Percentiles rank a stretch among this genome's conserved stretches.
Evolutionary conservation across 768 basidiomycete genomes (phyloP).

Genomic region (Amanita pallidorosea): DNA sequence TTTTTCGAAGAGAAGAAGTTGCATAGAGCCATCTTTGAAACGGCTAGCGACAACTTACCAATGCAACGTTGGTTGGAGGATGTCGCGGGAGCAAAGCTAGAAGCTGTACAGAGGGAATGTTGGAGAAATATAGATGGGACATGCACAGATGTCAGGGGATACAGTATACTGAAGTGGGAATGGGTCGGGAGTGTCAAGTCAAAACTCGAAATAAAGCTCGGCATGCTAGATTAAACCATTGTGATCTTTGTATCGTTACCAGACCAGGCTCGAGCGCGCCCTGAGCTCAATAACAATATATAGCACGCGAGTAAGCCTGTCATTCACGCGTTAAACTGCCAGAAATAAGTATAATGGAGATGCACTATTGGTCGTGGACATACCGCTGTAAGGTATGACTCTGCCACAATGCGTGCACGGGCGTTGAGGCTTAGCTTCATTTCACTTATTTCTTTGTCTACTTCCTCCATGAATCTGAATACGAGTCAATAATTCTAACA

Average conservation of each 20-base stretch:
- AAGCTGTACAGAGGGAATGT: conserved; percentile 25
- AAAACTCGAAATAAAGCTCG: conserved; percentile 19
- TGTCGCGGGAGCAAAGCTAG: conserved; percentile 25
- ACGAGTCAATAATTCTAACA: conserved; percentile 2
- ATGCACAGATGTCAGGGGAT: conserved; percentile 28
- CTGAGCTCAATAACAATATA: neutral
- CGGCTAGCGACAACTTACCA: conserved; percentile 25
- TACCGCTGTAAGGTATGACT: conserved; percentile 90
- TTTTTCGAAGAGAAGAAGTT: conserved; percentile 31
- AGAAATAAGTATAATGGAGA: neutral
- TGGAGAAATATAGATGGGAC: conserved; percentile 27
- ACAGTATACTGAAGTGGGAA: conserved; percentile 32
- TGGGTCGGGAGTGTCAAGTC: conserved; percentile 25
- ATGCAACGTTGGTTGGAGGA: conserved; percentile 39
- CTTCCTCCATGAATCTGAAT: conserved; percentile 93
- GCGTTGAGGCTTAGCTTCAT: conserved; percentile 98
- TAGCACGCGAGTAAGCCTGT: neutral
- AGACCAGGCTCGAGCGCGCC: neutral
- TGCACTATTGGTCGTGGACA: conserved; percentile 17
- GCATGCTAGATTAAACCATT: neutral
- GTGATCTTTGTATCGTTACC: neutral
- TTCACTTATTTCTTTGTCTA: conserved; percentile 98
- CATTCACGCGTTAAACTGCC: conserved; percentile 27
- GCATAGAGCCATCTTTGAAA: conserved; percentile 32
- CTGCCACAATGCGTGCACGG: conserved; percentile 92